Evolutionary conservation across 2,329 filamentous ascomycete species (phyloP).

Genomic region (Penicillium nordicum): DNA sequence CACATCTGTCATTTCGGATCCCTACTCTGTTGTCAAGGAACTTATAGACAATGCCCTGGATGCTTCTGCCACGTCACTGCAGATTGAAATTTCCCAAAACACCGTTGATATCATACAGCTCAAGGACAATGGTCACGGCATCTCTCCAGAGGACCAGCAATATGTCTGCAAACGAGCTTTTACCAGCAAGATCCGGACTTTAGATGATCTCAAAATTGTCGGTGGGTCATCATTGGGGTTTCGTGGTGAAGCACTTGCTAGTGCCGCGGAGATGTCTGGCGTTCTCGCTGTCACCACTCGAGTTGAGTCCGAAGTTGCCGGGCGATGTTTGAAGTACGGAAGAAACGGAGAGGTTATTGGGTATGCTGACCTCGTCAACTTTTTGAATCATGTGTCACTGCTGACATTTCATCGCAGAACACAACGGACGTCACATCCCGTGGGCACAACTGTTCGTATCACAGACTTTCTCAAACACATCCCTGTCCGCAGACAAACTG

Average conservation of each 20-base stretch:
- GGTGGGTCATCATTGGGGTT: slow-evolving; percentile 61
- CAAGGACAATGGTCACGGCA: slow-evolving; percentile 62
- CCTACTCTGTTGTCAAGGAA: slow-evolving; percentile 60
- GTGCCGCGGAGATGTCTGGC: slow-evolving; percentile 57
- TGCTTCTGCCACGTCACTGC: slow-evolving; percentile 56
- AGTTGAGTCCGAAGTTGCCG: slow-evolving; percentile 55
- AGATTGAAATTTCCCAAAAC: slow-evolving; percentile 58
- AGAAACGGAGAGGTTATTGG: slow-evolving; percentile 49
- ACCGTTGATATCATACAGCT: slow-evolving; percentile 61
- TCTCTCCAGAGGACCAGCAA: slow-evolving; percentile 53
- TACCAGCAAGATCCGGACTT: slow-evolving; percentile 61
- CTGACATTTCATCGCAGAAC: slow-evolving; percentile 17
- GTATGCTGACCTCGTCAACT: slow-evolving; percentile 27
- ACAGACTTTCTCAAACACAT: slow-evolving; percentile 55
- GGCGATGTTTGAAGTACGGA: slow-evolving; percentile 50
- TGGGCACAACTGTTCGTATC: slow-evolving; percentile 60
- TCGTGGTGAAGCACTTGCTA: slow-evolving; percentile 62
- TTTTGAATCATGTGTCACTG: not conserved
- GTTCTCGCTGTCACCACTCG: slow-evolving; percentile 54
- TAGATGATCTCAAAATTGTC: slow-evolving; percentile 54
- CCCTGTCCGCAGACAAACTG: slow-evolving; percentile 58
- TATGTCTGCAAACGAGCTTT: slow-evolving; percentile 56
- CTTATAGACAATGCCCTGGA: slow-evolving; percentile 67
- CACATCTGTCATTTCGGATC: slow-evolving; percentile 55
- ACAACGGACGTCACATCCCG: slow-evolving; percentile 51